Evolutionary conservation across 305 asterid species (phyloP).

Genomic region (Striga hermonthica): DNA sequence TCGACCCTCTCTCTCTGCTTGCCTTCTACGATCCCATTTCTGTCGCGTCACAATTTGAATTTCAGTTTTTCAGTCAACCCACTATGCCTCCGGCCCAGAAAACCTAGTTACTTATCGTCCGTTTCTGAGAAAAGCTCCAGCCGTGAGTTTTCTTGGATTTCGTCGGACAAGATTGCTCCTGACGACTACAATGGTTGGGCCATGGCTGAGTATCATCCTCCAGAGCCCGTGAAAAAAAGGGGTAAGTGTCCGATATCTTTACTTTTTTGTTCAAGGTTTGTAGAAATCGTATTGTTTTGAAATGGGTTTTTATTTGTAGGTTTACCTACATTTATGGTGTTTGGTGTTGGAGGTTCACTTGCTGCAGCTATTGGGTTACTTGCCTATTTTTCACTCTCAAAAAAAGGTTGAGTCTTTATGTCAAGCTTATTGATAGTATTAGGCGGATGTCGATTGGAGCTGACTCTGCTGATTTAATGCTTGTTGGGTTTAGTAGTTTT

Average conservation of each 20-base stretch:
- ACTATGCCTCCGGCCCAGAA: slow-evolving; percentile 36
- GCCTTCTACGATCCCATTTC: slow-evolving; percentile 42
- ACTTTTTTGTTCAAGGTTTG: neutral
- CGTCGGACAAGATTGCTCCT: slow-evolving; percentile 37
- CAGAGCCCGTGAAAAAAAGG: slow-evolving; percentile 33
- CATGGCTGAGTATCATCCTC: slow-evolving; percentile 45
- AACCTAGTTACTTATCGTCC: slow-evolving; percentile 40
- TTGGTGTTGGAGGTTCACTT: slow-evolving; percentile 62
- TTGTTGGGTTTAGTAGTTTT: slow-evolving; percentile 16
- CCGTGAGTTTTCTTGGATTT: slow-evolving; percentile 50
- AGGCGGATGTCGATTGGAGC: neutral
- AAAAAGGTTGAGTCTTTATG: slow-evolving; percentile 40
- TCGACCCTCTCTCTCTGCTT: slow-evolving; percentile 45
- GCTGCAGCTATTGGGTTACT: slow-evolving; percentile 57
- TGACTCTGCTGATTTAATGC: slow-evolving; percentile 4
- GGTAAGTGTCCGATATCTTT: slow-evolving; percentile 35
- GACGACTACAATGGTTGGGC: slow-evolving; percentile 87
- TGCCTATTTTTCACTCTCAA: slow-evolving; percentile 49
- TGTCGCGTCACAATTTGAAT: slow-evolving; percentile 37
- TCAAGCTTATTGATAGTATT: neutral
- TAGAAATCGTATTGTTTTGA: slow-evolving; percentile 20
- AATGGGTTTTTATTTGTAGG: slow-evolving; percentile 43
- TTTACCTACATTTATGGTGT: slow-evolving; percentile 43
- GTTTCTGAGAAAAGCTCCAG: slow-evolving; percentile 41
- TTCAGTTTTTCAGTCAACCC: slow-evolving; percentile 40